Base-by-base conservation (phyloP, 2,329 filamentous ascomycete species). In the Orbilia oligospora region DNA sequence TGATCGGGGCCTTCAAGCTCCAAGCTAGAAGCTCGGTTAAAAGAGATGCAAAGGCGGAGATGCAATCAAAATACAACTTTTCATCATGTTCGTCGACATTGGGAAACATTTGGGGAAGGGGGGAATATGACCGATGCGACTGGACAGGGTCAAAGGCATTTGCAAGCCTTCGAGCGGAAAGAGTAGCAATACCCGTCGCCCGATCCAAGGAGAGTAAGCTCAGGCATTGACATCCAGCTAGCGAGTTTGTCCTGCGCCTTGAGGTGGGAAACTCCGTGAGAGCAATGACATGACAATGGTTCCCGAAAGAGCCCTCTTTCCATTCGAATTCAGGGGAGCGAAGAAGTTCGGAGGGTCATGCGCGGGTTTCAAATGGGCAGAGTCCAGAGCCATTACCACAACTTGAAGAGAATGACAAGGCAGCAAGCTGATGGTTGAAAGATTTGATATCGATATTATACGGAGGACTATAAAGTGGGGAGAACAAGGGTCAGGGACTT, bases 1-100 rank as follows among this genome's bases (percentile, higher is more conserved):
- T 70, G 65, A 76, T 76, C 65, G 72, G 71, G 58, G 49, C 33
- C 49, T 58, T 66, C 69, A 49, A 66, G 55, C 36, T 65, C 46
- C 36, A 27, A 71, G 36, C 46, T 65, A 27, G 61, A 20, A 66
- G 49, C 61, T 72, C 69, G 69, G 69, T 49, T 72, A 72, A 72
- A 72, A 72, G 58, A 66, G 49, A 72, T 44, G 46, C 41, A 63
- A 58, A 64, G 67, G 48, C 38, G 30, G 55, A 44, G 38, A 58
- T 36, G 51, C 67, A 68, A 61, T 36, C 24, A 30, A 64, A 63
- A 69, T 56, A 44, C 71, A 64, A 20, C 56, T 61, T 20, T 16
- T 61, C 46, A 46, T 63, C 55, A 48, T 56, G 18, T 64, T 65
- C 30, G 58, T 41, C 36, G 65, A 30, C 44, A 73, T 63, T 44